These are phyloP conservation scores for Fennellomyces sp. DNA, from an alignment of 371 early-diverging fungal genomes.

Conservation along the genomic window DNA sequence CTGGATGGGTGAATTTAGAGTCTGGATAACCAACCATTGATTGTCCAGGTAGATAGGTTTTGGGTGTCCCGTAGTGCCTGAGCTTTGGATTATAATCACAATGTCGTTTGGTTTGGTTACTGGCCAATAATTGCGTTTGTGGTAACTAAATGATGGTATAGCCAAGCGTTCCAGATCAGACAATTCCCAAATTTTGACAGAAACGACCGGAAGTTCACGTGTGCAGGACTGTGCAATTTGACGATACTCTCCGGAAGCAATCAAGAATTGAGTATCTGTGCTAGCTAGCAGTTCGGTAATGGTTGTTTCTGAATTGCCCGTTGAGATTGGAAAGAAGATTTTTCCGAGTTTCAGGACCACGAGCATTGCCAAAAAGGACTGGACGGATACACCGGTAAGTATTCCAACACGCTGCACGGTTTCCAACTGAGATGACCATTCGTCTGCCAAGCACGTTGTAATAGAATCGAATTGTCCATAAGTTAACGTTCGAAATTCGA, in stretches of 20 bases:
- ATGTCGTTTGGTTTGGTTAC: too few relatives aligned
- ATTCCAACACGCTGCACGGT: conserved; percentile 5
- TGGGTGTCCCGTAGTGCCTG: conserved; percentile 25
- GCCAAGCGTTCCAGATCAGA: too few relatives aligned
- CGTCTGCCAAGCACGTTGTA: conserved; percentile 24
- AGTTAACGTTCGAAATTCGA: conserved; percentile 9
- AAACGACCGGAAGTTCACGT: too few relatives aligned
- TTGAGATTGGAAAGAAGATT: conserved; percentile 15
- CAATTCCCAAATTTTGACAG: too few relatives aligned
- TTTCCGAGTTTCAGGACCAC: conserved; percentile 25
- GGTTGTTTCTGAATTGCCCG: conserved; percentile 28
- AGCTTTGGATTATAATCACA: too few relatives aligned
- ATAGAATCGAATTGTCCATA: conserved; percentile 24
- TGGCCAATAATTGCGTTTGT: too few relatives aligned
- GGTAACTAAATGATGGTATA: too few relatives aligned
- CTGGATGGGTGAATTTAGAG: too few relatives aligned
- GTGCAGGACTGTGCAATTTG: too few relatives aligned
- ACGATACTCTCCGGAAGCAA: conserved; percentile 15
- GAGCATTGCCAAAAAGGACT: conserved; percentile 15
- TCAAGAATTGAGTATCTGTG: conserved; percentile 9
- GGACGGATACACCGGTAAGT: conserved; percentile 12
- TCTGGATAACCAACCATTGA: conserved; percentile 7
- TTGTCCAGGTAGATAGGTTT: conserved; percentile 31
- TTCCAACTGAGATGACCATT: neutral
- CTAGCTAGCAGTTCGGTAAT: conserved; percentile 14